phyloP scores from a whole-genome alignment of 2,329 filamentous ascomycete genomes.

The Aspergillus eucalypticola region DNA sequence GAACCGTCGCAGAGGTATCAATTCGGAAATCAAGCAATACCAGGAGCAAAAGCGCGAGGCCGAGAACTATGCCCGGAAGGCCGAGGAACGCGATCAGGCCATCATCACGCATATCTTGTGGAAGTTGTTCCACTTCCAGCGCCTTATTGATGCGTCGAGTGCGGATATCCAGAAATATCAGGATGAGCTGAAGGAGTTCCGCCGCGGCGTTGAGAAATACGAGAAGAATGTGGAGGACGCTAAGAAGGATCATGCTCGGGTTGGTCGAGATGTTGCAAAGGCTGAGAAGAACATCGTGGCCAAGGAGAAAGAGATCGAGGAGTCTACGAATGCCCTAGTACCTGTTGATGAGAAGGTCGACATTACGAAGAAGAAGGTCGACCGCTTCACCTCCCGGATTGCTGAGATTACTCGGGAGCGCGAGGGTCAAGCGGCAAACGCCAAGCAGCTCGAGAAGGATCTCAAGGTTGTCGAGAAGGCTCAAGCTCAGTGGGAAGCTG shows the following conservation, averaged over 20 bases:
- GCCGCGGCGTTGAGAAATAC: slow-evolving; percentile 82
- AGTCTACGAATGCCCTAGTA: slow-evolving; percentile 79
- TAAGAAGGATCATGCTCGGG: slow-evolving; percentile 76
- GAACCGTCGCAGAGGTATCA: slow-evolving; percentile 86
- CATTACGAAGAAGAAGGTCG: slow-evolving; percentile 70
- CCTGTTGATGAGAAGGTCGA: slow-evolving; percentile 91
- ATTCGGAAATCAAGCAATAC: slow-evolving; percentile 96
- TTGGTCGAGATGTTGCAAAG: slow-evolving; percentile 73
- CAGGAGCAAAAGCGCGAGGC: slow-evolving; percentile 95
- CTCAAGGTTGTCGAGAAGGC: slow-evolving; percentile 85
- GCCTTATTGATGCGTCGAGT: slow-evolving; percentile 87
- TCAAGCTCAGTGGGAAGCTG: slow-evolving; percentile 80
- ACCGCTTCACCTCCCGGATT: slow-evolving; percentile 67
- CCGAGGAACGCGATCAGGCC: slow-evolving; percentile 84
- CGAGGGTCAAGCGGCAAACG: slow-evolving; percentile 66
- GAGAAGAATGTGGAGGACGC: slow-evolving; percentile 78
- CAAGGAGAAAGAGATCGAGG: slow-evolving; percentile 85
- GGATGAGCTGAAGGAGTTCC: slow-evolving; percentile 89
- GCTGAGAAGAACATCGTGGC: slow-evolving; percentile 82
- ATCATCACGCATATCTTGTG: slow-evolving; percentile 92
- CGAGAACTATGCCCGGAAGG: slow-evolving; percentile 88
- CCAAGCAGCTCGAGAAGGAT: slow-evolving; percentile 76
- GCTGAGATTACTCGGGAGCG: slow-evolving; percentile 73
- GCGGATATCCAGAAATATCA: slow-evolving; percentile 90
- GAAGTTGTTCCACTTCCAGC: slow-evolving; percentile 96